A percentile compares a stretch with the other conserved stretches of the same genome.
These are phyloP conservation scores for Diutina ranongensis DNA, from an alignment of 1,139 yeast species.

Conservation along the genomic window DNA sequence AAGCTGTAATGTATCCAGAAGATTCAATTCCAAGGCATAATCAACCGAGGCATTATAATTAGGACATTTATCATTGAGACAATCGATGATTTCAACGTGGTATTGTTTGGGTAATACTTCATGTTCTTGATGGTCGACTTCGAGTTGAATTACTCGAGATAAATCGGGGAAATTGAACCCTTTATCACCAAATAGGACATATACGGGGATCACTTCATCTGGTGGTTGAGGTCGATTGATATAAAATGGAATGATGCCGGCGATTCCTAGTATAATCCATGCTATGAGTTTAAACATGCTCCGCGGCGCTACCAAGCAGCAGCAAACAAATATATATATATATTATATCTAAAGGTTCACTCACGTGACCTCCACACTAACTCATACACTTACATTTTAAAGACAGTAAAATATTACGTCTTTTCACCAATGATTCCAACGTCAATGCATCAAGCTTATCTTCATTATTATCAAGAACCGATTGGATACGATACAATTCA, in stretches of 20 bases:
- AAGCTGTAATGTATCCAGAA: conserved; percentile 22
- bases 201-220: conserved; percentile 13
- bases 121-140: conserved; percentile 17
- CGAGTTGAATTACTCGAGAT: conserved; percentile 29
- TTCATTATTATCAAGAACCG: not conserved
- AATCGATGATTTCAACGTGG: conserved; percentile 14
- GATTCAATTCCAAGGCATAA: conserved; percentile 18
- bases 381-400: conserved; percentile 2
- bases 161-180: conserved; percentile 39
- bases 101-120: conserved; percentile 9
- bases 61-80: not conserved
- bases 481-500: not conserved
- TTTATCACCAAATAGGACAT: conserved; percentile 22
- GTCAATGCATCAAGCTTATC: not conserved
- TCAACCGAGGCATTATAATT: conserved; percentile 8
- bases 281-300: too few species aligned
- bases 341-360: not conserved
- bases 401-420: not conserved
- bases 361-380: too few species aligned
- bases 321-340: not conserved
- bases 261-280: too few species aligned
- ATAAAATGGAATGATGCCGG: too few species aligned
- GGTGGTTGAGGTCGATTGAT: too few species aligned
- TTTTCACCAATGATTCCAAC: not conserved
- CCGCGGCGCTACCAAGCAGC: too few species aligned